Percentiles rank a stretch among this genome's conserved stretches.
Conservation (phyloP, 2,329 filamentous ascomycete genomes). For the Coniosporium tulheliwenetii region DNA sequence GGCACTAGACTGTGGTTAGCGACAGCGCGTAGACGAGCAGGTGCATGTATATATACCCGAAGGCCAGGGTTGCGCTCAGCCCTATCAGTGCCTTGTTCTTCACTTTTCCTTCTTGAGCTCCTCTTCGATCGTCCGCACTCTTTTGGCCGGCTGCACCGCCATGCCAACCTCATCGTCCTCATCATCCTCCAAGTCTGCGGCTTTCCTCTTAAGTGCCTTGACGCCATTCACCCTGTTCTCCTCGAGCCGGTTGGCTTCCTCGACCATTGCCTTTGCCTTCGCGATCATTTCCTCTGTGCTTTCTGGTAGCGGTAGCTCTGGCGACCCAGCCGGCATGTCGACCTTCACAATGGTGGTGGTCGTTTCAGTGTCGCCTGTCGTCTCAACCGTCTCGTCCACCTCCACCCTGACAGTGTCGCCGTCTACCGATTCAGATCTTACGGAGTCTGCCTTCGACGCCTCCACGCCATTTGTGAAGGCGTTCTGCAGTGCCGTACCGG, state of each 20-base stretch:
- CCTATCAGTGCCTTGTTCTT: slow-evolving; percentile 75
- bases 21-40: too few species aligned
- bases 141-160: slow-evolving; percentile 45
- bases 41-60: slow-evolving; percentile 47
- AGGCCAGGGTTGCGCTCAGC: slow-evolving; percentile 69
- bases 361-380: slow-evolving; percentile 45
- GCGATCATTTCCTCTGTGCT: slow-evolving; percentile 73
- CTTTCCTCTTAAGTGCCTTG: slow-evolving; percentile 52
- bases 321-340: slow-evolving; percentile 52
- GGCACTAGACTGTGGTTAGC: too few species aligned
- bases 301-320: slow-evolving; percentile 57
- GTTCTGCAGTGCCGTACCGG: slow-evolving; percentile 1
- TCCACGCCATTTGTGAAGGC: too few species aligned
- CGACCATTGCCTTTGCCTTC: slow-evolving; percentile 78
- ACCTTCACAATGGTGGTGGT: slow-evolving; percentile 61
- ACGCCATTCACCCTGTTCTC: slow-evolving; percentile 10
- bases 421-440: slow-evolving; percentile 4
- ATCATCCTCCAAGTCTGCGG: slow-evolving; percentile 47
- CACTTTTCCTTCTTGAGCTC: slow-evolving; percentile 72
- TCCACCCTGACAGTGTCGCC: slow-evolving; percentile 48
- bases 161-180: slow-evolving; percentile 28
- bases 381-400: slow-evolving; percentile 48
- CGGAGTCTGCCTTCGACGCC: too few species aligned
- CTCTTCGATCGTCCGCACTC: slow-evolving; percentile 57
- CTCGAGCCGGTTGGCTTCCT: slow-evolving; percentile 45